Base-by-base conservation (phyloP, 139 green algal genomes). In the Chlamydomonas sphaeroides region DNA sequence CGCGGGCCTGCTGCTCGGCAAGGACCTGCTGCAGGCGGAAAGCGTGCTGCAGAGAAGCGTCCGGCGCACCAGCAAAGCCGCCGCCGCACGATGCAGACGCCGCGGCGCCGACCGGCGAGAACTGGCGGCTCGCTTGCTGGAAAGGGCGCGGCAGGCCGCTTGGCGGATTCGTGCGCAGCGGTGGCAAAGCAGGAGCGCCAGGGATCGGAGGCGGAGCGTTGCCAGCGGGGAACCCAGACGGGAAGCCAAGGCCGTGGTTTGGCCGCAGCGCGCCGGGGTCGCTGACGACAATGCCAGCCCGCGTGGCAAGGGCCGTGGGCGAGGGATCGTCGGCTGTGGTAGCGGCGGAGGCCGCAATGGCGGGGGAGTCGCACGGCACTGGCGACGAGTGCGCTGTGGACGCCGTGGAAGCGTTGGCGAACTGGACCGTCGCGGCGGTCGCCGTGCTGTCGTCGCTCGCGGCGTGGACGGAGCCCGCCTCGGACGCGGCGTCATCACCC, bases 361-460 rank as follows among this genome's bases (percentile, higher is more conserved):
- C 49, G 49, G 71, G 67, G 14, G 39, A 51, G 25, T 66, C 71
- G 11, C 51, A 45, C n/a, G n/a, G n/a, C n/a, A n/a, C n/a, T n/a
- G n/a, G n/a, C n/a, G n/a, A n/a, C n/a, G n/a, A n/a, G n/a, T n/a
- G n/a, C n/a, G n/a, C n/a, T n/a, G 42, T 53, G 6, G 71, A 67
- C 4, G 28, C 56, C 7, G n/a, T 57, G 20, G n/a, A n/a, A n/a
- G 41, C 25, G 33, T 5, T 62, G 0, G 56, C 56, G 1, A n/a
- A 7, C 56, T n/a, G 56, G 56, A n/a, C 65, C 32, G 62, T 41
- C 21, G 61, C 20, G 63, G 17, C 45, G 33, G 63, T 41, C 5
- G 33, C 33, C 10, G 51, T 82, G 75, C 75, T 82, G 41, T 82
- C 75, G 32, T 82, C 75, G 42, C 42, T 65, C n/a, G n/a, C n/a